Evolutionary conservation across 225 moss, liverwort and hornwort genomes (phyloP), one percentile per base, ranked within the genome.

Genomic region (Marchantia paleacea): DNA sequence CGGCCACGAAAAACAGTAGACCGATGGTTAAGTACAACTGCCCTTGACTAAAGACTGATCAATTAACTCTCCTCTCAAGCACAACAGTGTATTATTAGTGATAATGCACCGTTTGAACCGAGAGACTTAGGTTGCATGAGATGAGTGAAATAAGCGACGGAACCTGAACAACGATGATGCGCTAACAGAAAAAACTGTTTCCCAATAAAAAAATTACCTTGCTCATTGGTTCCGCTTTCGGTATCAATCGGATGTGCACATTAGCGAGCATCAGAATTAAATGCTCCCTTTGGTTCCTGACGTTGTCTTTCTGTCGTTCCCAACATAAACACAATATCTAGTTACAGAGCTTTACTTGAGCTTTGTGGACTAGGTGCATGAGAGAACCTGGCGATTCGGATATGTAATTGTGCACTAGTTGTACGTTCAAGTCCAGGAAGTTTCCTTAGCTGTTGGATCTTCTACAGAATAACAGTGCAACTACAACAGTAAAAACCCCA

Each of bases 271-370:
- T 89, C 76, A 99, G 54, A 74, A 85, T 94, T 55, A 99, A 76
- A 76, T 99, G 97, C 73, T 99, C 97, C 75, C 97, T 90, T 82
- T 99, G 97, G 80, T 99, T 99, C 49, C 91, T 89, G 64, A 99
- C 95, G 29, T 93, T 99, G 51, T 89, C 97, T 88, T 92, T 93
- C 97, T 99, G 89, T 86, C 77, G 69, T 69, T 16, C 57, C 28
- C 22, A 81, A 60, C 2, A 61, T 31, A 75, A 74, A 25, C 31
- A 68, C 68, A n/a, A 8, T 3, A n/a, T 10, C 20, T 8, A 39
- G 69, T 69, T 18, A 61, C 62, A 22, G 9, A 62, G 24, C 62
- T 16, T 24, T 62, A 19, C n/a, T 22, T 8, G 22, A 22, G 3
- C 22, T 3, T 24, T 8, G 9, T 62, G 6, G 62, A 39, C 39